phyloP scores from a whole-genome alignment of 805 yeast genomes.

The Grigorovia yakushimaensis region DNA sequence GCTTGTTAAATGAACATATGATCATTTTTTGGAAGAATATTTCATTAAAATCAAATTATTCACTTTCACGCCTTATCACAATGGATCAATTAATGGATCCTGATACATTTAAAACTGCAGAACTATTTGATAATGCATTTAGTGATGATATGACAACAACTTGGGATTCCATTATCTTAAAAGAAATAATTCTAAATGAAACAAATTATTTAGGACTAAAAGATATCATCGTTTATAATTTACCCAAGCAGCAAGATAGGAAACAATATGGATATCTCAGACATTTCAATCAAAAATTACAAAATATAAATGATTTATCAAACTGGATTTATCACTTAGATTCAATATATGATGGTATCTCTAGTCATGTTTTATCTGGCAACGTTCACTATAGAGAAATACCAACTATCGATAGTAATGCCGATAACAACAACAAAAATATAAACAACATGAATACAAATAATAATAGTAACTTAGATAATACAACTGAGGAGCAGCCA shows the following conservation, averaged over 20 bases:
- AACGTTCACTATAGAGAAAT: conserved; percentile 21
- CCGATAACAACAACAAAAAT: conserved; percentile 1
- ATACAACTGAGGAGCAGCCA: not conserved
- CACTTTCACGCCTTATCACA: conserved; percentile 6
- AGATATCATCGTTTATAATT: conserved; percentile 25
- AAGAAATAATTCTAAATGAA: conserved; percentile 19
- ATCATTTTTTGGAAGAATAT: conserved; percentile 27
- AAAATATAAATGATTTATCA: conserved; percentile 18
- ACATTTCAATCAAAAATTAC: conserved; percentile 18
- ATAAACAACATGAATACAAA: conserved; percentile 2
- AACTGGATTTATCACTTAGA: conserved; percentile 28
- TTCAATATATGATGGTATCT: conserved; percentile 17
- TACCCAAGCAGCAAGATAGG: conserved; percentile 23
- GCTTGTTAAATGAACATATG: conserved; percentile 23
- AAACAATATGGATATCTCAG: conserved; percentile 23
- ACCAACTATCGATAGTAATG: conserved; percentile 3
- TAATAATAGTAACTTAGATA: not conserved
- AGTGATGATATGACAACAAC: not conserved
- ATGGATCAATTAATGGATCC: conserved; percentile 6
- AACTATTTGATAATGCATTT: conserved; percentile 7
- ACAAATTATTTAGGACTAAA: conserved; percentile 23
- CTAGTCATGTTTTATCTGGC: conserved; percentile 22
- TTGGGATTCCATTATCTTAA: conserved; percentile 24
- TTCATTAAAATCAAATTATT: conserved; percentile 14
- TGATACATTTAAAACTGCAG: conserved; percentile 17